Conservation (phyloP, 768 basidiomycete species). For the Lentinula sp. region DNA sequence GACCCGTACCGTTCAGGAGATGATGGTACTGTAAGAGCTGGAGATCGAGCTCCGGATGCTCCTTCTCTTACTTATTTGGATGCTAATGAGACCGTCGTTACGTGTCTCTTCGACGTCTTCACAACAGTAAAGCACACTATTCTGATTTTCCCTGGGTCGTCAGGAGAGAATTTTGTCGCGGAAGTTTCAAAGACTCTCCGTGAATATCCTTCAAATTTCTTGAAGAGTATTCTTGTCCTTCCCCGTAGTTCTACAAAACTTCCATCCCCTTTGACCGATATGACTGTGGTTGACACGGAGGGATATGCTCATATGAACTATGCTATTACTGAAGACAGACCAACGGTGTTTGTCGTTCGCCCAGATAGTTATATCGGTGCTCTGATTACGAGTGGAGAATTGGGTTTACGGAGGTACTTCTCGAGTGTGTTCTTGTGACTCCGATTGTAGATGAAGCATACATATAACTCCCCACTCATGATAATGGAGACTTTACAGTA, state of each 20-base stretch:
- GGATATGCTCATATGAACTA: slow-evolving; percentile 1
- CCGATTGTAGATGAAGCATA: too few species aligned
- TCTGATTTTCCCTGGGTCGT: slow-evolving; percentile 18
- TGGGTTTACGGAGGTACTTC: background rate
- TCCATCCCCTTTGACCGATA: background rate
- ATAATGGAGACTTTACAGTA: too few species aligned
- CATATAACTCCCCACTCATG: background rate
- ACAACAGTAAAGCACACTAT: slow-evolving; percentile 20
- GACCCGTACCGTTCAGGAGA: slow-evolving; percentile 10
- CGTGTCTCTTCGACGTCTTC: slow-evolving; percentile 22
- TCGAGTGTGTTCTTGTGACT: background rate
- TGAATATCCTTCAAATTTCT: background rate
- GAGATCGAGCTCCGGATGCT: slow-evolving; percentile 31
- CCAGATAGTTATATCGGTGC: slow-evolving; percentile 35
- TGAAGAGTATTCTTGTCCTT: background rate
- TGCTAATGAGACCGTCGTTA: background rate
- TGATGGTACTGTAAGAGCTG: slow-evolving; percentile 17
- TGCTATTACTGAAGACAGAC: slow-evolving; percentile 3
- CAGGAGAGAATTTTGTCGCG: background rate
- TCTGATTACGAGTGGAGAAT: background rate
- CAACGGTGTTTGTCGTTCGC: slow-evolving; percentile 29
- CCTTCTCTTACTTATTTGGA: slow-evolving; percentile 15
- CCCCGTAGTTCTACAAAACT: background rate
- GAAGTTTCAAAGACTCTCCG: background rate
- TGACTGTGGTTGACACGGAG: slow-evolving; percentile 1